Evolutionary conservation across 495 filamentous ascomycete species (phyloP).

Genomic region (Hapsidospora chrysogenum): DNA sequence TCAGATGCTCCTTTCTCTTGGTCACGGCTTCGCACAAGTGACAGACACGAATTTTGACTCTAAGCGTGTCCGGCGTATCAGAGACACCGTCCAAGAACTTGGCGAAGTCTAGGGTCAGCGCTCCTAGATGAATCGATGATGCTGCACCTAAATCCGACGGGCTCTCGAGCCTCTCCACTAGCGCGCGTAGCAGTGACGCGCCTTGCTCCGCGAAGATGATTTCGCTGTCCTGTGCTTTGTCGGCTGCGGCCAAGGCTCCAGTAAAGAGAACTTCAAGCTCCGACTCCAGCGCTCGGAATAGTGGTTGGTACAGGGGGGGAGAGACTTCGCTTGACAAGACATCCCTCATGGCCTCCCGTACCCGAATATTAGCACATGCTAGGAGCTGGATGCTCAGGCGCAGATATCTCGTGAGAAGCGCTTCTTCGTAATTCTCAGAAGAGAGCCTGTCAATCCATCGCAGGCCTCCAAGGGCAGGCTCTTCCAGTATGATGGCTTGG

Average conservation of each 20-base stretch:
- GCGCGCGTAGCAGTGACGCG: conserved; percentile 39
- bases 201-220: conserved; percentile 49
- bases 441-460: conserved; percentile 46
- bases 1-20: conserved; percentile 47
- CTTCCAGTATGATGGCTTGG: conserved; percentile 32
- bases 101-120: conserved; percentile 40
- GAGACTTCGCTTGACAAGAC: conserved; percentile 43
- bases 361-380: conserved; percentile 40
- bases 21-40: conserved; percentile 46
- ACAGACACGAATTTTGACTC: conserved; percentile 50
- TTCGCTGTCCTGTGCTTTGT: conserved; percentile 36
- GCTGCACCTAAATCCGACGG: conserved; percentile 39
- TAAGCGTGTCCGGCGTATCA: conserved; percentile 31
- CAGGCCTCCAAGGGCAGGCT: conserved; percentile 35
- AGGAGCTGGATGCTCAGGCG: conserved; percentile 43
- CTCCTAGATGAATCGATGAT: conserved; percentile 40
- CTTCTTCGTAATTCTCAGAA: conserved; percentile 37
- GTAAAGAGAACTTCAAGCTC: conserved; percentile 43
- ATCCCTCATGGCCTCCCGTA: conserved; percentile 46
- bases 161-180: conserved; percentile 42
- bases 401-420: conserved; percentile 40
- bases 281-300: conserved; percentile 42
- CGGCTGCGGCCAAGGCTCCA: conserved; percentile 27
- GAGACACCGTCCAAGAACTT: conserved; percentile 38
- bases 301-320: conserved; percentile 36